phyloP scores from a whole-genome alignment of 2,329 filamentous ascomycete species.

The Diaporthe citriasiana region DNA sequence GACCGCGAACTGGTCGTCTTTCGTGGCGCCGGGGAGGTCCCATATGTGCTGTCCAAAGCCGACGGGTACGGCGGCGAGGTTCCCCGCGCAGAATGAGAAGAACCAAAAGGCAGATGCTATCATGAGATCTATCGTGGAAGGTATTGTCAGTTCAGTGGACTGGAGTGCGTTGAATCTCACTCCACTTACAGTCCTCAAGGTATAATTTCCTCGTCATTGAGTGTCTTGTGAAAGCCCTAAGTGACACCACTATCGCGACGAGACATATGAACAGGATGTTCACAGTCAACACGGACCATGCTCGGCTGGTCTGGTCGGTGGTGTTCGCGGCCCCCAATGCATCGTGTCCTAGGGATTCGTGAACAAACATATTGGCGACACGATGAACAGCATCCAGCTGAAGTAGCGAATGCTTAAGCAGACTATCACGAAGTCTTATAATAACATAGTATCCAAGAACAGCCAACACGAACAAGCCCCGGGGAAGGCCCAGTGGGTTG shows the following conservation, averaged over 20 bases:
- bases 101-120: conserved; percentile 13
- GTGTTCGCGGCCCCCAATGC: conserved; percentile 1
- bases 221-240: conserved; percentile 24
- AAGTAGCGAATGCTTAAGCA: neutral
- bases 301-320: conserved; percentile 14
- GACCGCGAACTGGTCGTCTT: conserved; percentile 39
- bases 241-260: conserved; percentile 10
- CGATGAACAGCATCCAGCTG: neutral
- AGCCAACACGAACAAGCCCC: neutral
- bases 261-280: conserved; percentile 28
- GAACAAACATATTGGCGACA: conserved; percentile 1
- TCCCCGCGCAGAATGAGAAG: conserved; percentile 10
- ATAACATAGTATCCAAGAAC: conserved; percentile 1
- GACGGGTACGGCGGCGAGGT: conserved; percentile 26
- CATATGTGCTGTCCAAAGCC: conserved; percentile 49
- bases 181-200: conserved; percentile 29
- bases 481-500: neutral
- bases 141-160: neutral
- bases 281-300: conserved; percentile 7
- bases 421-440: neutral
- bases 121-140: conserved; percentile 16
- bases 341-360: conserved; percentile 9
- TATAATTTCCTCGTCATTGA: conserved; percentile 19
- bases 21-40: conserved; percentile 43
- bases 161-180: accelerated